Evolutionary conservation across 176 grass and related monocot species (phyloP).

Genomic region (Oryza officinalis): DNA sequence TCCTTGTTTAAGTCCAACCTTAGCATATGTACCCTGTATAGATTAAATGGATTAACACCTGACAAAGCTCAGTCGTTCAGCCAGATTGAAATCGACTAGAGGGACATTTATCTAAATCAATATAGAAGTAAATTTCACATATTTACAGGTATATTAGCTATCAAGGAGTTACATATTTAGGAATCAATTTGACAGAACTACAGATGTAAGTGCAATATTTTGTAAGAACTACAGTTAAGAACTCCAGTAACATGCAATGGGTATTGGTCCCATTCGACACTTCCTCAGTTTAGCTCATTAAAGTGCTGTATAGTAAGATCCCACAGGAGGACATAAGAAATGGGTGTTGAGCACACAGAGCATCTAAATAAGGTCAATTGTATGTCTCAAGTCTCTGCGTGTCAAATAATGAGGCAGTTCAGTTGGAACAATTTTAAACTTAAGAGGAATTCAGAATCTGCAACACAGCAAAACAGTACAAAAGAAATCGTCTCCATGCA

Average conservation of each 20-base stretch:
- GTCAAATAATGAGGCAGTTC: not conserved
- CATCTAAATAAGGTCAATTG: not conserved
- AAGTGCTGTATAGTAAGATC: not conserved
- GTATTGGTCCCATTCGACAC: not conserved
- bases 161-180: not conserved
- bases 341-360: not conserved
- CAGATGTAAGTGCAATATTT: not conserved
- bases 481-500: not conserved
- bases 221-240: not conserved
- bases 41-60: constrained; percentile 24
- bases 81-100: constrained; percentile 22
- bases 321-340: not conserved
- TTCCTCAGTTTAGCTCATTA: not conserved
- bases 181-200: not conserved
- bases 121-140: not conserved
- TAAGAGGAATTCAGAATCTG: not conserved
- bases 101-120: constrained; percentile 24
- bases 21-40: constrained; percentile 77
- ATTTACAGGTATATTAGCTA: not conserved
- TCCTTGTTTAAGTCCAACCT: constrained; percentile 83
- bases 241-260: not conserved
- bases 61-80: not conserved
- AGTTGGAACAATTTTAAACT: not conserved
- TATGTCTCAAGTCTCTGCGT: not conserved
- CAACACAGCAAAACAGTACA: not conserved